A percentile compares a stretch with the other conserved stretches of the same genome.
Evolutionary conservation across 2,329 filamentous ascomycete genomes (phyloP).

Genomic region (Diaporthe eres): DNA sequence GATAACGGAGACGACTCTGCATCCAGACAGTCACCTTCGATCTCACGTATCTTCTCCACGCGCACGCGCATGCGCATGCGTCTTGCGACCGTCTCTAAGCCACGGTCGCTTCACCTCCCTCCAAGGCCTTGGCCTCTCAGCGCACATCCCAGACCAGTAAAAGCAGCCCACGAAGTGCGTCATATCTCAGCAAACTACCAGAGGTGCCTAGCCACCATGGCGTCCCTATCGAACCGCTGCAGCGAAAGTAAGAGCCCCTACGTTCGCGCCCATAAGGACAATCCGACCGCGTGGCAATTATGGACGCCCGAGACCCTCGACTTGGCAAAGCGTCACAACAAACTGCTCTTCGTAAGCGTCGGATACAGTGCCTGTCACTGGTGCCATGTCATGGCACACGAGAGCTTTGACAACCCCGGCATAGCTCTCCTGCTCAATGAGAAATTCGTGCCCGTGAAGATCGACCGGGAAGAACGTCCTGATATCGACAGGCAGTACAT

Average conservation of each 20-base stretch:
- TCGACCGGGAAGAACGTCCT: conserved; percentile 92
- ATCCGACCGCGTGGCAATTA: conserved; percentile 29
- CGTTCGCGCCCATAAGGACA: conserved; percentile 31
- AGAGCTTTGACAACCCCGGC: conserved; percentile 87
- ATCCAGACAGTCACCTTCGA: too few species aligned
- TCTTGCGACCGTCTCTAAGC: not conserved
- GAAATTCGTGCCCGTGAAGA: conserved; percentile 87
- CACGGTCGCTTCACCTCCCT: not conserved
- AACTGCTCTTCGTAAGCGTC: conserved; percentile 30
- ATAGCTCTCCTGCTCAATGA: conserved; percentile 85
- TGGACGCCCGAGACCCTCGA: conserved; percentile 34
- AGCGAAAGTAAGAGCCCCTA: conserved; percentile 28
- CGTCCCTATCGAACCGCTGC: conserved; percentile 16
- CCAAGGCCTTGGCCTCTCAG: not conserved
- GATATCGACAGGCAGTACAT: conserved; percentile 94
- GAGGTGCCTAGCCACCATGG: conserved; percentile 7
- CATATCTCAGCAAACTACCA: not conserved
- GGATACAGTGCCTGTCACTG: conserved; percentile 33
- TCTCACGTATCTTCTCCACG: too few species aligned
- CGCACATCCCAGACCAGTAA: not conserved
- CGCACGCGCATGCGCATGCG: not conserved
- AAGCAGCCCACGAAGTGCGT: not conserved
- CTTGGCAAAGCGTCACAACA: conserved; percentile 24
- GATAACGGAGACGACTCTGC: not conserved
- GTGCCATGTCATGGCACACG: conserved; percentile 89